A percentile compares a stretch with the other conserved stretches of the same genome.
Evolutionary conservation across 331 rosid genomes (phyloP).

Genomic region (Erythrophleum ivorense): DNA sequence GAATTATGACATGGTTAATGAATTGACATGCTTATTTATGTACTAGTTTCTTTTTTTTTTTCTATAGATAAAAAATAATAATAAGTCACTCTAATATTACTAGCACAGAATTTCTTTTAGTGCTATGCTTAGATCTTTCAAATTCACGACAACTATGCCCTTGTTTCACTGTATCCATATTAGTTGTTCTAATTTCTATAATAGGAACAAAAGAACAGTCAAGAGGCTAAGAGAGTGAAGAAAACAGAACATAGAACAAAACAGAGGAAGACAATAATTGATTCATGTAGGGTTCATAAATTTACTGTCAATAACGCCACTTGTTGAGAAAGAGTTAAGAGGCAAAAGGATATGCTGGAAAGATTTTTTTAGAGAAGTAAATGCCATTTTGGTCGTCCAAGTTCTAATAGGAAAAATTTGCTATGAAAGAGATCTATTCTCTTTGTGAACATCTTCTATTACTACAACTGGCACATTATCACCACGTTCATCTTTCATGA

Average conservation of each 20-base stretch:
- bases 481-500: conserved; percentile 9
- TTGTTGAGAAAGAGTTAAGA: background rate
- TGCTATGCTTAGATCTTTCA: too few species aligned
- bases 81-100: too few species aligned
- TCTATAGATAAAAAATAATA: too few species aligned
- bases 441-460: background rate
- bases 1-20: background rate
- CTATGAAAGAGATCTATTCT: background rate
- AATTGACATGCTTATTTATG: background rate
- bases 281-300: background rate
- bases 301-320: background rate
- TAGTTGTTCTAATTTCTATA: background rate
- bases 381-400: background rate
- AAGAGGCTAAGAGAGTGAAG: background rate
- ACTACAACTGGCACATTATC: conserved; percentile 2
- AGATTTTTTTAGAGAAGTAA: background rate
- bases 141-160: background rate
- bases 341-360: background rate
- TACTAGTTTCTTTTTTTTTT: background rate
- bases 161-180: background rate
- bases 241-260: background rate
- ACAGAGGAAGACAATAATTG: background rate
- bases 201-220: background rate
- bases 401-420: background rate
- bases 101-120: too few species aligned